Base-by-base conservation (phyloP, 441 rosid species). In the Erodium texanum region DNA sequence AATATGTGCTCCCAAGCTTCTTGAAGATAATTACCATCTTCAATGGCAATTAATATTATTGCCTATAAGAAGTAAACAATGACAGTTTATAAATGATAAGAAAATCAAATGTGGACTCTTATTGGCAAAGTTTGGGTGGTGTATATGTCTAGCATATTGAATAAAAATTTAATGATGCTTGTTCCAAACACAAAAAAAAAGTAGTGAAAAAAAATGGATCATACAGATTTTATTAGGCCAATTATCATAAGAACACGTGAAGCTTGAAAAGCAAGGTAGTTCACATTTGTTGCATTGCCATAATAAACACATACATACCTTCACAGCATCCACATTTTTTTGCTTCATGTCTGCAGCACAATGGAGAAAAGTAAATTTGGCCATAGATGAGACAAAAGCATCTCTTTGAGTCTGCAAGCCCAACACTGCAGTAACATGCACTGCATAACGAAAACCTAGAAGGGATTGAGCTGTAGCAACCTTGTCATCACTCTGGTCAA, bases 371-470 rank as follows among this genome's bases (percentile, higher is more conserved):
- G 99, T 95, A 79, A 87, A 90, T 83, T 98, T 86, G 80, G 90
- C 91, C 79, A 95, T 85, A 45, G 99, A 95, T 64, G 99, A 92
- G 77, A 95, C 76, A 80, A 92, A 95, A 71, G 99, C 99, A 84
- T 92, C 92, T 29, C 99, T 96, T 92, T 88, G 90, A 67, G 98
- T 95, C 81, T 92, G 97, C 98, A 95, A 92, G 82, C 97, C 94
- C 75, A 95, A 87, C 83, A 85, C 89, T 79, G 79, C 80, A 0
- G 97, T 84, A 62, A 95, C 85, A 77, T 87, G 94, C 78, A 95
- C 92, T 66, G 96, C 98, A 82, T 97, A 96, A 82, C 83, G 90
- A 76, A 95, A 95, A 66, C 99, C 99, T 82, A 92, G 98, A 97
- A 95, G 90, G 80, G 98, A 95, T 71, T 85, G 94, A 80, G 83